Percentiles rank a stretch among this genome's conserved stretches.
Conservation (phyloP, 2,329 filamentous ascomycete genomes). For the Sporothrix globosa region DNA sequence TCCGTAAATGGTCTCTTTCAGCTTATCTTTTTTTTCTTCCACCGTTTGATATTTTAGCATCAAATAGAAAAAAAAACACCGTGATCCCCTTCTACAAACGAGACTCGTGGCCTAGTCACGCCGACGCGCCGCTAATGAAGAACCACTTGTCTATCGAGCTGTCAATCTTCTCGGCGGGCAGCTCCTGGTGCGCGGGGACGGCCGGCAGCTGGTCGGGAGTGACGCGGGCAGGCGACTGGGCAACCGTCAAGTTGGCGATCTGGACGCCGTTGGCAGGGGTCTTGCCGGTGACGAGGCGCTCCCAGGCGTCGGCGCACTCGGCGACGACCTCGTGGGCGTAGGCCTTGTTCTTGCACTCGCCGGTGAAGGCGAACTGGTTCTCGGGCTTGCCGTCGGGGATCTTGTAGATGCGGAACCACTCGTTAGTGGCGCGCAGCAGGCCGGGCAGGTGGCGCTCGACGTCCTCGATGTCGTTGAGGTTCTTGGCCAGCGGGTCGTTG, state of each 20-base stretch:
- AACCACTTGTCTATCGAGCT: constrained; percentile 99
- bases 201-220: constrained; percentile 70
- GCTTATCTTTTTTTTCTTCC: background rate
- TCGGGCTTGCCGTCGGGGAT: constrained; percentile 99
- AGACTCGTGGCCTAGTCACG: constrained; percentile 52
- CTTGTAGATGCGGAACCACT: constrained; percentile 99
- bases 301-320: constrained; percentile 97
- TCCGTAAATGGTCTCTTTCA: background rate
- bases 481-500: constrained; percentile 93
- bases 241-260: constrained; percentile 80
- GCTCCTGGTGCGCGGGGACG: constrained; percentile 78
- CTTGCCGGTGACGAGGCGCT: constrained; percentile 92
- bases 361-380: constrained; percentile 99
- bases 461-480: constrained; percentile 98
- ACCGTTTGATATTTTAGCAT: no score
- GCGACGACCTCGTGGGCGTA: constrained; percentile 95
- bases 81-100: constrained; percentile 29
- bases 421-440: constrained; percentile 95
- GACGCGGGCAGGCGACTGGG: constrained; percentile 73
- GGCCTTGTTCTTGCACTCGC: constrained; percentile 99
- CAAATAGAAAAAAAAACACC: no score
- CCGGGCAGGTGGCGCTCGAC: constrained; percentile 98
- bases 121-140: constrained; percentile 97
- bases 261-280: constrained; percentile 74
- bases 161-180: constrained; percentile 86